Percentiles rank a stretch among this genome's conserved stretches.
Evolutionary conservation across 345 rosid genomes (phyloP).

Genomic region (Populus alba): DNA sequence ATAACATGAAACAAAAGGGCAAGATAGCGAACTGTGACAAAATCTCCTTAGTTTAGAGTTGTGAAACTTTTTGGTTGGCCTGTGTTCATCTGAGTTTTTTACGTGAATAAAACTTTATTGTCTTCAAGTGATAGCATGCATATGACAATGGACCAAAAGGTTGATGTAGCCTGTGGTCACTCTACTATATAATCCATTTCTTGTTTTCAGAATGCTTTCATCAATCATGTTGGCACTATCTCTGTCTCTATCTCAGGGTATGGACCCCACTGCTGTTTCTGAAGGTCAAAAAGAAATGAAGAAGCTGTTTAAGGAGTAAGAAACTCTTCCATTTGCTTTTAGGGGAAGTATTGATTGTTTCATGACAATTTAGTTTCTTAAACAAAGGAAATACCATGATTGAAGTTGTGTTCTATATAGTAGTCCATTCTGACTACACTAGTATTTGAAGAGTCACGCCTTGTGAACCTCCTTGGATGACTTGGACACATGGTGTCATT

Average conservation of each 20-base stretch:
- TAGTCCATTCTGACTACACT: neutral
- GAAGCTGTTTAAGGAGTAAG: slow-evolving; percentile 75
- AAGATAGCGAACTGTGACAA: neutral
- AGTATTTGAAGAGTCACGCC: neutral
- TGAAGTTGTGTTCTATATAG: neutral
- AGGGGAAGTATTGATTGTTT: neutral
- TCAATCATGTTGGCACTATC: neutral
- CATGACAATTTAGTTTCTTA: neutral
- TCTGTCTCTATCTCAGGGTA: slow-evolving; percentile 37
- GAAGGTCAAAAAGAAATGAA: slow-evolving; percentile 66
- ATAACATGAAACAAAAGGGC: neutral
- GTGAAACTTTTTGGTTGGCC: neutral
- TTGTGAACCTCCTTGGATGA: neutral
- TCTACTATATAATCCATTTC: neutral
- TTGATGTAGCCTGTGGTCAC: neutral
- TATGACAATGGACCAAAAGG: neutral
- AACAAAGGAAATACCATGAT: neutral
- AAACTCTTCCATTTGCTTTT: slow-evolving; percentile 1
- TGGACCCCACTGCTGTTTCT: slow-evolving; percentile 44
- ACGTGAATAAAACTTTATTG: neutral
- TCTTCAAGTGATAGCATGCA: neutral
- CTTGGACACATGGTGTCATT: neutral
- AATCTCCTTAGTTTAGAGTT: neutral
- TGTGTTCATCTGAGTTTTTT: neutral
- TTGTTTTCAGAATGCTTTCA: neutral